Conservation (phyloP, 23 red algal genomes). For the Chondrus crispus region DNA sequence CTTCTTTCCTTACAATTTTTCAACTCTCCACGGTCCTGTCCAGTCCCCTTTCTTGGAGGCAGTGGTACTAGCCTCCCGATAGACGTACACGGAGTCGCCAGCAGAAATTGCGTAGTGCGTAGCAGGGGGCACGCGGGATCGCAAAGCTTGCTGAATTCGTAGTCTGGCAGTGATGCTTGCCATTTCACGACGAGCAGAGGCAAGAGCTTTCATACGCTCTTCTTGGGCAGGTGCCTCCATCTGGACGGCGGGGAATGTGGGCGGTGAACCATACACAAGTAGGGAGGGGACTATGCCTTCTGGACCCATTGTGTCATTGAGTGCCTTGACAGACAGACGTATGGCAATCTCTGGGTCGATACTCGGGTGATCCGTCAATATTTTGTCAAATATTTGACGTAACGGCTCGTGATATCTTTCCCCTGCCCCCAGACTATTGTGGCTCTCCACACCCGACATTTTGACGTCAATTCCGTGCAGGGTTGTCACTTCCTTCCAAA, state of each 20-base stretch:
- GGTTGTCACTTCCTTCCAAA: not conserved
- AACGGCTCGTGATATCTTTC: conserved; percentile 30
- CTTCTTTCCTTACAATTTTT: not conserved
- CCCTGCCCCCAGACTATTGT: conserved; percentile 14
- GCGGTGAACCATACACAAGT: conserved; percentile 10
- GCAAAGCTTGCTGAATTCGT: not conserved
- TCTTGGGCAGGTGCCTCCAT: not conserved
- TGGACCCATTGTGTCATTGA: conserved; percentile 25
- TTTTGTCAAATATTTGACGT: conserved; percentile 13
- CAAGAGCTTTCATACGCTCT: conserved; percentile 12
- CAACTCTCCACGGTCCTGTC: not conserved
- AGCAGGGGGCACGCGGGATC: not conserved
- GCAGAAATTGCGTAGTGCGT: not conserved
- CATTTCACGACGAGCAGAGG: not conserved
- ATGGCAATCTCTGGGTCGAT: not conserved
- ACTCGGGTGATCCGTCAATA: not conserved
- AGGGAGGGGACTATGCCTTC: not conserved
- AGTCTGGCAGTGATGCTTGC: not conserved
- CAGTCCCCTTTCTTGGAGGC: not conserved
- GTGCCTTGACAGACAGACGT: conserved; percentile 8
- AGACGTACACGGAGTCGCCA: not conserved
- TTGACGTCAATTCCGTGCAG: conserved; percentile 14
- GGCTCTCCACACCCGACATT: conserved; percentile 15
- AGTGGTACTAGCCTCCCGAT: not conserved
- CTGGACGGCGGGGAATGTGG: not conserved